Evolutionary conservation across 1,284 basidiomycete species (phyloP).

Genomic region (Tilletia indica): DNA sequence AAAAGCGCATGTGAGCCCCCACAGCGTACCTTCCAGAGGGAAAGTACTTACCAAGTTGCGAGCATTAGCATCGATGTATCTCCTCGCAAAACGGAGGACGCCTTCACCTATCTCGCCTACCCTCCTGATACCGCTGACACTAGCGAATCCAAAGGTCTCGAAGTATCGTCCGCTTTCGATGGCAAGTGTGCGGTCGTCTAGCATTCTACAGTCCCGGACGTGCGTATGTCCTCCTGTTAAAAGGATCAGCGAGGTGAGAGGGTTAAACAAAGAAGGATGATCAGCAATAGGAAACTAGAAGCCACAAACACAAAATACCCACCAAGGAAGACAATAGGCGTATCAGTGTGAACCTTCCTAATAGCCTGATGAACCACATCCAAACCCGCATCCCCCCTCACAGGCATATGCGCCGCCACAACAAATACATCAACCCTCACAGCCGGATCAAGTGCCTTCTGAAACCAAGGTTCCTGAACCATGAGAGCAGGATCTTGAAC

Average conservation of each 20-base stretch:
- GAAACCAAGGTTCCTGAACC: constrained; percentile 48
- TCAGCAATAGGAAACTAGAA: too few relatives aligned
- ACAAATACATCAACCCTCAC: constrained; percentile 48
- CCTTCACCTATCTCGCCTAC: constrained; percentile 29
- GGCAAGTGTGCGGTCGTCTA: constrained; percentile 43
- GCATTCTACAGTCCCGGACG: constrained; percentile 47
- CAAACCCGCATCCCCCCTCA: constrained; percentile 44
- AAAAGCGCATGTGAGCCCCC: too few relatives aligned
- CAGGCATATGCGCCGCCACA: constrained; percentile 52
- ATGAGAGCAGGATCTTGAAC: constrained; percentile 44
- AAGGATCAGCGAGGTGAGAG: too few relatives aligned
- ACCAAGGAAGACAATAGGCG: constrained; percentile 44
- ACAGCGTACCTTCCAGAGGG: too few relatives aligned
- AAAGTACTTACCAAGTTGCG: constrained; percentile 37
- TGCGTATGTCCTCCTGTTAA: constrained; percentile 42
- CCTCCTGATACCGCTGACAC: constrained; percentile 32
- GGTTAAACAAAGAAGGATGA: too few relatives aligned
- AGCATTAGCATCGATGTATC: constrained; percentile 60
- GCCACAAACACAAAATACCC: too few relatives aligned
- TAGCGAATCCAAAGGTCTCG: constrained; percentile 37
- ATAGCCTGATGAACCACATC: constrained; percentile 41
- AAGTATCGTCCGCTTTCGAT: constrained; percentile 50
- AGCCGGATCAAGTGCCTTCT: constrained; percentile 26
- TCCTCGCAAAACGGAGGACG: constrained; percentile 54
- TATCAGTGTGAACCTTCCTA: constrained; percentile 37